A percentile compares a stretch with the other conserved stretches of the same genome.
These are phyloP conservation scores for Trichosporon asahii DNA, from an alignment of 1,284 basidiomycete species.

Conservation along the genomic window DNA sequence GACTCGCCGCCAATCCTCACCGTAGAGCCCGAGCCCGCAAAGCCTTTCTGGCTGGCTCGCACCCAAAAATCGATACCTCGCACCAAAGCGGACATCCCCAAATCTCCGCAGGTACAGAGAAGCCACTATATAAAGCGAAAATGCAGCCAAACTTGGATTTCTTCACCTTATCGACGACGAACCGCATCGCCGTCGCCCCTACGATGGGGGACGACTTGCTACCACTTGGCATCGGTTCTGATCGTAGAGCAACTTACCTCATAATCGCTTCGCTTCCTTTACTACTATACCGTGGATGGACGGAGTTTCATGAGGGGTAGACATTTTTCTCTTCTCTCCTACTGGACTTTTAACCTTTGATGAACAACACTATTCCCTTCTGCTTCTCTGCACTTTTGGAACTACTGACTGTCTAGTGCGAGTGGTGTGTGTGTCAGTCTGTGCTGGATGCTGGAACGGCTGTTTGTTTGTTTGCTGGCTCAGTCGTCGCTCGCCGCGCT, in stretches of 20 bases:
- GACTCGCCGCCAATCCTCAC: no score
- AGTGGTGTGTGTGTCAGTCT: neutral
- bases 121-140: neutral
- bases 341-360: neutral
- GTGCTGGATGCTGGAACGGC: neutral
- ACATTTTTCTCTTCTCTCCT: slow-evolving; percentile 15
- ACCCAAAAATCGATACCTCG: neutral
- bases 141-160: neutral
- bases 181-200: slow-evolving; percentile 13
- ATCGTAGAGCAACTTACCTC: slow-evolving; percentile 22
- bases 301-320: slow-evolving; percentile 27
- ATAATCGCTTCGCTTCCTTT: slow-evolving; percentile 23
- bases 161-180: slow-evolving; percentile 12
- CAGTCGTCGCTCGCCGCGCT: no score
- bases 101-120: neutral
- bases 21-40: no score
- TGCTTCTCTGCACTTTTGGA: neutral
- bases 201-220: slow-evolving; percentile 3
- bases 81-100: neutral
- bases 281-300: slow-evolving; percentile 11
- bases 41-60: neutral
- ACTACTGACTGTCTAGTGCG: neutral
- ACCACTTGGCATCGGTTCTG: slow-evolving; percentile 15
- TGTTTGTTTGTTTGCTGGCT: neutral
- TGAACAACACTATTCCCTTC: neutral